Base-by-base conservation (phyloP, 306 rosid genomes). In the Crotalaria pallida region DNA sequence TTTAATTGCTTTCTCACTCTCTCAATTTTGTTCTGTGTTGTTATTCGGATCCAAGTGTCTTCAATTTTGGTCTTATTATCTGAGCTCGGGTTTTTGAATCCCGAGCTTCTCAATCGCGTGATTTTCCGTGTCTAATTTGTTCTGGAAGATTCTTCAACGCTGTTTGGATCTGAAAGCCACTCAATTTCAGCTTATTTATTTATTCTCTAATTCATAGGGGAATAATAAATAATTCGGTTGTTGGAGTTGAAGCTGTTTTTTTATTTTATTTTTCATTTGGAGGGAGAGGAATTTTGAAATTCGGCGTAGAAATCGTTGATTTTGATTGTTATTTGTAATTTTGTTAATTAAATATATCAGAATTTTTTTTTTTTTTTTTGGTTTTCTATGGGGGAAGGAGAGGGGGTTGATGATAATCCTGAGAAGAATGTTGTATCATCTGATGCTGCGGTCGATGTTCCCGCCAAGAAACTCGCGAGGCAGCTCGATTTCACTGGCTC, bases 401-500 rank as follows among this genome's bases (percentile, higher is more conserved):
- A 94, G 72, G 84, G 74, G 72, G 84, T 72, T 10, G 84, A 53
- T 65, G 99, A 86, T 80, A 78, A 36, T 69, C 79, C 87, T 81
- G 86, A 53, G 19, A 87, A 78, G 61, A 86, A 86, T 76, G 82
- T 38, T 9, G 2, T 36, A 29, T 74, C 83, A 65, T 79, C 88
- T 38, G 92, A 90, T 55, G 84, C 79, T 34, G 83, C 74, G n/a
- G 43, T 76, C 2, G 97, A 91, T 62, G 78, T 79, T 82, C 92
- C 96, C 48, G 74, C 88, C 47, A 93, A 88, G 89, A 93, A 90
- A 88, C 96, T 93, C 1, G 97, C 96, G 49, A 85, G 98, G 84
- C 98, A 93, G 87, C 97, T 93, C 71, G 98, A 90, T 88, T 93
- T 93, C 88, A 90, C 93, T 16, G 90, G 78, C 33, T 78, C 72